Conservation (phyloP, 2,329 filamentous ascomycete genomes). For the Penicillium aurantiogriseum region DNA sequence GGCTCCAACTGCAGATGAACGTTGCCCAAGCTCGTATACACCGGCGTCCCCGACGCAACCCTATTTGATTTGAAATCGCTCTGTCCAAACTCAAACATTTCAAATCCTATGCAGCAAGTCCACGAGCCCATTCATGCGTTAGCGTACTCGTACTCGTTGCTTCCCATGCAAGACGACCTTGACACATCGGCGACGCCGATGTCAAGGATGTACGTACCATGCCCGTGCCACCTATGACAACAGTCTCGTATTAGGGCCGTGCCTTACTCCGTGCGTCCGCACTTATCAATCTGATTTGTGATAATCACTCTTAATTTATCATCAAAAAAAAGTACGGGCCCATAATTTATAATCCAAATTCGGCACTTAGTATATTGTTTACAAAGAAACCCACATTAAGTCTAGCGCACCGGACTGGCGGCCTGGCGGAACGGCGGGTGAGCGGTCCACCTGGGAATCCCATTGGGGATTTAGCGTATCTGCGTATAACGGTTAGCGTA, state of each 20-base stretch:
- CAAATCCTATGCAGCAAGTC: neutral
- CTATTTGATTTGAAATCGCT: neutral
- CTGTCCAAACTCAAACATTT: neutral
- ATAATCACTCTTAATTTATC: neutral
- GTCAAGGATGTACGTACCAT: neutral
- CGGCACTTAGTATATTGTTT: no score
- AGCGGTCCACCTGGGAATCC: neutral
- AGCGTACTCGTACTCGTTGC: no score
- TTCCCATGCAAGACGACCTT: neutral
- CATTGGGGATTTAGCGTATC: neutral
- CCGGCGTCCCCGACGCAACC: conserved; percentile 3
- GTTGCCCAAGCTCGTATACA: neutral
- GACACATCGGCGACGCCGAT: conserved; percentile 2
- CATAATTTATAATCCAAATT: neutral
- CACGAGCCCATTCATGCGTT: neutral
- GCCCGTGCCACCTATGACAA: conserved; percentile 1
- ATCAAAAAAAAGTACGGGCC: neutral
- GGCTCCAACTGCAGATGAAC: neutral
- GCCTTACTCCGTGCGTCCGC: neutral
- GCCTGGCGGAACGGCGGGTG: conserved; percentile 6
- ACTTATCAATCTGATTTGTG: neutral
- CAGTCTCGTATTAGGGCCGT: neutral
- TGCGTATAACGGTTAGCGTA: neutral
- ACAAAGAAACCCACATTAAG: neutral
- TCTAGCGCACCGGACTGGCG: neutral